Evolutionary conservation across 2,329 filamentous ascomycete species (phyloP).

Genomic region (Xenoacremonium recifei): DNA sequence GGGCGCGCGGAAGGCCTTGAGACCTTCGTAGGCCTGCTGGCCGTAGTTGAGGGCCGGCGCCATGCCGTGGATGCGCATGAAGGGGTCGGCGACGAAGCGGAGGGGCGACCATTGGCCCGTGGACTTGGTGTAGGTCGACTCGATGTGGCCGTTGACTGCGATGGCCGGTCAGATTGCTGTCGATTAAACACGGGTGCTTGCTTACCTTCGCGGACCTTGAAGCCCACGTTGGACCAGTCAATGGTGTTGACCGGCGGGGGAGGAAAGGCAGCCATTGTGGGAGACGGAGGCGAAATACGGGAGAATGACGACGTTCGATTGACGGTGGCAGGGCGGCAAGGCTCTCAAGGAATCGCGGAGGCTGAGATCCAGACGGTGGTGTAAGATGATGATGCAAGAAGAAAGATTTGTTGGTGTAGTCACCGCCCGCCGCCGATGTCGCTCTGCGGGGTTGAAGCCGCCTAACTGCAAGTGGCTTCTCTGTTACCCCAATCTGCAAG

Average conservation of each 20-base stretch:
- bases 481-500: too few relatives aligned
- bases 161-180: background rate
- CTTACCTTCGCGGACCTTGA: slow-evolving; percentile 84
- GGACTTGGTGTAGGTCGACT: slow-evolving; percentile 75
- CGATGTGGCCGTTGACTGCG: slow-evolving; percentile 91
- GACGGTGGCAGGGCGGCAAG: too few relatives aligned
- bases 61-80: slow-evolving; percentile 90
- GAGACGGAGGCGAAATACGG: too few relatives aligned
- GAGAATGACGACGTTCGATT: background rate
- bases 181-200: background rate
- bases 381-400: background rate
- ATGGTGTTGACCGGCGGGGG: slow-evolving; percentile 77
- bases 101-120: slow-evolving; percentile 77
- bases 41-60: slow-evolving; percentile 94
- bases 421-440: background rate
- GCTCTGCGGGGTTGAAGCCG: slow-evolving; percentile 1
- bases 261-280: slow-evolving; percentile 60
- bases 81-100: slow-evolving; percentile 78
- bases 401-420: background rate
- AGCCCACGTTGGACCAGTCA: slow-evolving; percentile 93
- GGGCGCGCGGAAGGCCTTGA: slow-evolving; percentile 89
- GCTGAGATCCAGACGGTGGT: background rate
- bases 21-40: slow-evolving; percentile 96
- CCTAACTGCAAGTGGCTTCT: too few relatives aligned
- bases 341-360: too few relatives aligned